Evolutionary conservation across 179 eudicot genomes (phyloP), one percentile per base, ranked within the genome.

Genomic region (Carnegiea gigantea): DNA sequence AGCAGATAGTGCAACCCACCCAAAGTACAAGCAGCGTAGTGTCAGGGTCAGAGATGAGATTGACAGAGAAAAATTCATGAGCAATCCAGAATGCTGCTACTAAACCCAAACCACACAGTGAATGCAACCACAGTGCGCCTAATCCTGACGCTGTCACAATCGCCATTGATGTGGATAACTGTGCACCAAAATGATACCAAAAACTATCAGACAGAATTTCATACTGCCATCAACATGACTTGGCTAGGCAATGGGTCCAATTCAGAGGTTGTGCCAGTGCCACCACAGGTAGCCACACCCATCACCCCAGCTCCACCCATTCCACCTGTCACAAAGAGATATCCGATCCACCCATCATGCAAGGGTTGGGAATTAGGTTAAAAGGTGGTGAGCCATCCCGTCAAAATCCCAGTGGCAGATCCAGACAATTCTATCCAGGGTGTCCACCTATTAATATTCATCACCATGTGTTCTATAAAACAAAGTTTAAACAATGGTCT

Each of bases 61-160:
- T 73, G 73, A 89, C 30, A 51, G 88, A 81, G 78, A 82, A 89
- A 38, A 88, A 28, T 28, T 78, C 80, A 77, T 53, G 86, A 23
- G 92, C 88, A 6, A 82, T 77, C 84, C 83, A 83, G 75, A 91
- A 77, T 38, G 91, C 88, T 26, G 84, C 77, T 12, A 87, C 90
- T 74, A 92, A 83, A 75, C 91, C 89, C 82, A 89, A 81, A 13
- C 89, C 92, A 82, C 91, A 90, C 1, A 86, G 57, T 77, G 78
- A 74, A 81, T 92, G 97, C 80, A 88, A 77, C 46, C 85, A 48
- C 24, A 93, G 48, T 51, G 85, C 86, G 73, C 73, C 59, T n/a
- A 53, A 9, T 49, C 40, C 26, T 59, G 82, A 68, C 38, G 75
- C 44, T 65, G 70, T 36, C 49, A 57, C 11, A 36, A 24, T 49